Evolutionary conservation across 2,329 filamentous ascomycete species (phyloP).

Genomic region (Diplocarpon rosae): DNA sequence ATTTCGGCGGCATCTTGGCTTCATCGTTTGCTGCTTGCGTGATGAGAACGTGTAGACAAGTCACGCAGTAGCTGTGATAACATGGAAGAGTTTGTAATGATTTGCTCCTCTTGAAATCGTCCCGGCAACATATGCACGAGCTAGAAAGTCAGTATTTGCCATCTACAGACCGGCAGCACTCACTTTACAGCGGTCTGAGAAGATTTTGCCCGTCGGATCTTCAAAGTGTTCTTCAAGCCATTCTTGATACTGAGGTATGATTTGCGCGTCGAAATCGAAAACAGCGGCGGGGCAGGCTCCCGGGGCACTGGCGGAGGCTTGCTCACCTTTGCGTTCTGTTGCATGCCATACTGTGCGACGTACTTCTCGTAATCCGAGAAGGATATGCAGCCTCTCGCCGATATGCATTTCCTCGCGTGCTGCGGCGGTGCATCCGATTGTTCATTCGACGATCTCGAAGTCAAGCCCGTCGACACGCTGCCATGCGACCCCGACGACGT

Average conservation of each 20-base stretch:
- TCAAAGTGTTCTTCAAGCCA: constrained; percentile 18
- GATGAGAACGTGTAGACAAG: constrained; percentile 43
- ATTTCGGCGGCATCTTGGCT: constrained; percentile 50
- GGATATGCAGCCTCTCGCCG: constrained; percentile 19
- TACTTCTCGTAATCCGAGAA: constrained; percentile 26
- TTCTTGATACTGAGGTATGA: constrained; percentile 22
- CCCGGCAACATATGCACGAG: constrained; percentile 46
- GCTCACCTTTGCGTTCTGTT: constrained; percentile 8
- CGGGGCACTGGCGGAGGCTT: constrained; percentile 10
- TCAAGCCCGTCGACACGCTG: constrained; percentile 22
- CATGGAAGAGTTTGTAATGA: constrained; percentile 42
- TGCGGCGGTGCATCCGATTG: constrained; percentile 4
- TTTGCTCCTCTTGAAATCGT: constrained; percentile 36
- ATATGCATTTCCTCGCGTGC: constrained; percentile 12
- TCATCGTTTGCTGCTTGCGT: constrained; percentile 44
- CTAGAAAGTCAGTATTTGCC: constrained; percentile 28
- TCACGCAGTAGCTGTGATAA: constrained; percentile 45
- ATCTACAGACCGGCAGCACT: constrained; percentile 2
- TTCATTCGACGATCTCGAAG: constrained; percentile 22
- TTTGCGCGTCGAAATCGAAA: constrained; percentile 23
- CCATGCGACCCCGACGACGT: constrained; percentile 20
- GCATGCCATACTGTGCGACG: constrained; percentile 16
- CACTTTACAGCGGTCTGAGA: constrained; percentile 18
- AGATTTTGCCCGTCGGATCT: constrained; percentile 13
- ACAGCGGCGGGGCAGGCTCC: constrained; percentile 22